Evolutionary conservation across 352 stramenopile genomes (phyloP).

Genomic region (Globisporangium barbulae): DNA sequence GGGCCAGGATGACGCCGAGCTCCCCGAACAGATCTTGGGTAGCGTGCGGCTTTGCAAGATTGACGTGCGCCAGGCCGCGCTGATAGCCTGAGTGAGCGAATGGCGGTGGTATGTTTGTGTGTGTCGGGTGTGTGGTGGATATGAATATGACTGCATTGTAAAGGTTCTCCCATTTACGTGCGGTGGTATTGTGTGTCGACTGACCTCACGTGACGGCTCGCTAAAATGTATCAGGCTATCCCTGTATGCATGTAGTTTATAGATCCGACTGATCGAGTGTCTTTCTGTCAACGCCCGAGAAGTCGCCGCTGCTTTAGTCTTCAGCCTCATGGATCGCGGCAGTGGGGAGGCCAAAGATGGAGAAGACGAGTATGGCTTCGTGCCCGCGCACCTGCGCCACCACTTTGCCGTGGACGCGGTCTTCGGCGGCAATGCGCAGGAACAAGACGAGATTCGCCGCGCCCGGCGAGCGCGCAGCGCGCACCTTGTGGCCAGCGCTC

Average conservation of each 20-base stretch:
- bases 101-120: neutral
- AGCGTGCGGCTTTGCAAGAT: slow-evolving; percentile 77
- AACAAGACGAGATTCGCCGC: slow-evolving; percentile 22
- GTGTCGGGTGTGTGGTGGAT: neutral
- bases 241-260: neutral
- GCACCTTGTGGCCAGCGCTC: slow-evolving; percentile 33
- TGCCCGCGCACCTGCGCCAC: slow-evolving; percentile 40
- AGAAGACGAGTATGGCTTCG: slow-evolving; percentile 34
- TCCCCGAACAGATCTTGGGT: slow-evolving; percentile 76
- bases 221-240: neutral
- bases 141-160: neutral
- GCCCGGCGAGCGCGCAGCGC: slow-evolving; percentile 57
- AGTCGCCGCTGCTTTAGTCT: neutral
- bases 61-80: slow-evolving; percentile 46
- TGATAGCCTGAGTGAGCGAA: slow-evolving; percentile 26
- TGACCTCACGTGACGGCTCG: neutral
- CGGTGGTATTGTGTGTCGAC: too few relatives aligned
- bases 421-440: slow-evolving; percentile 17
- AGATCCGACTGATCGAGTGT: neutral
- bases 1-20: slow-evolving; percentile 69
- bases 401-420: slow-evolving; percentile 36
- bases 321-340: neutral
- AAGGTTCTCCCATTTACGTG: neutral
- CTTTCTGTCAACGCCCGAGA: neutral
- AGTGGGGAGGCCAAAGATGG: neutral